Base-by-base conservation (phyloP, 2,329 filamentous ascomycete genomes). In the Chaetomium olivaceum region DNA sequence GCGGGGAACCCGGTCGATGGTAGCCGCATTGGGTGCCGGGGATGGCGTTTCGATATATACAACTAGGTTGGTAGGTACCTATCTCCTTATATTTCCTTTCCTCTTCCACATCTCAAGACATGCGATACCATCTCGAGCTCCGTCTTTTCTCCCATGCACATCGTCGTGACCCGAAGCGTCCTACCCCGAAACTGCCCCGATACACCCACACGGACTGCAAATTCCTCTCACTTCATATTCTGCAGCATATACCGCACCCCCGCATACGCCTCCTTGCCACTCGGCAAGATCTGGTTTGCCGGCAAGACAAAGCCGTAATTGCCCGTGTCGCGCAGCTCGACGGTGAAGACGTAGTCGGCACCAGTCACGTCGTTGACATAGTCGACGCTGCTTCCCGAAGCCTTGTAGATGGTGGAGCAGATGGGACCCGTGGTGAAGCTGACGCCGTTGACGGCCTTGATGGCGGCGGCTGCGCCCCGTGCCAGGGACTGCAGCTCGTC, bases 391-490 rank as follows among this genome's bases (percentile, higher is more conserved):
- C 72, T 78, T 23, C 80, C 80, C 0, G 77, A 76, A 0, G 85
- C 83, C 67, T 83, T 80, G 74, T 89, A 89, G 69, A 89, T 86
- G 31, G 85, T 88, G 43, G 76, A 76, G 75, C 87, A 89, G 68
- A 86, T 83, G 2, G 85, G 82, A 0, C 83, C 83, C 56, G 81
- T 77, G 8, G 72, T 58, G 68, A 79, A 82, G 1, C 65, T 61
- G 8, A 74, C 73, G 25, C 79, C 80, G 61, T 80, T 76, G 16
- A 80, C 75, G 0, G 71, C 69, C 31, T 70, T 75, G 70, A 89
- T 83, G 25, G 85, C 86, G 0, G 79, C 77, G 19, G 81, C 80
- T 7, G 80, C 79, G 2, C 78, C 79, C n/a, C 72, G 71, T 2
- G 84, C 82, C 0, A 89, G 78, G 0, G 74, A 72, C 70, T 82